Evolutionary conservation across 2,329 filamentous ascomycete species (phyloP).

Genomic region (Albophoma yamanashiensis): DNA sequence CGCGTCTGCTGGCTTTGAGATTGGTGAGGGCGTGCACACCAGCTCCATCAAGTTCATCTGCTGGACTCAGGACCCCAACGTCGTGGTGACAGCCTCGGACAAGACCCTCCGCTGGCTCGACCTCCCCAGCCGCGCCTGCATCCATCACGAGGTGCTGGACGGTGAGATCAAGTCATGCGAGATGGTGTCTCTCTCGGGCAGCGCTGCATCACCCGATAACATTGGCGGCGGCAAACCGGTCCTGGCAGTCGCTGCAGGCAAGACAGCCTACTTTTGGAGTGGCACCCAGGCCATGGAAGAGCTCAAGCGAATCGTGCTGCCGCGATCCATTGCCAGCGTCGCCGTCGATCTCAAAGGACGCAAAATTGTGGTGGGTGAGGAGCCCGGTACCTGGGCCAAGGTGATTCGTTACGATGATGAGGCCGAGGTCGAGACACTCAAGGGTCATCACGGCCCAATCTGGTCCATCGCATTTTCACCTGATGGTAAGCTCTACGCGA

Average conservation of each 20-base stretch:
- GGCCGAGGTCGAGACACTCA: constrained; percentile 80
- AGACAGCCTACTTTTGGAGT: constrained; percentile 86
- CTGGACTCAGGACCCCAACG: constrained; percentile 82
- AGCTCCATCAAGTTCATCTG: constrained; percentile 93
- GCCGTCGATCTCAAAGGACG: constrained; percentile 72
- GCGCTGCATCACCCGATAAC: constrained; percentile 47
- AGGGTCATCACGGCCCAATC: constrained; percentile 93
- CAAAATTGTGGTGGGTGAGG: constrained; percentile 82
- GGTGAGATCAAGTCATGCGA: constrained; percentile 88
- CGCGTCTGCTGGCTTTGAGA: constrained; percentile 65
- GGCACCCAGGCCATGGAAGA: constrained; percentile 57
- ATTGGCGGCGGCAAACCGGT: constrained; percentile 60
- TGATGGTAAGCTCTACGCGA: constrained; percentile 92
- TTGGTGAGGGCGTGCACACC: constrained; percentile 73
- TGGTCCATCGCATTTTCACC: constrained; percentile 95
- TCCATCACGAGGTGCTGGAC: constrained; percentile 69
- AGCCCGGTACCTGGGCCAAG: constrained; percentile 91
- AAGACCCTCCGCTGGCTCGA: constrained; percentile 95
- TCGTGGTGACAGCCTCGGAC: constrained; percentile 84
- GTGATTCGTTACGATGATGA: constrained; percentile 84
- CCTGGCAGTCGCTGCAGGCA: constrained; percentile 86
- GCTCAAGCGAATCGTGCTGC: constrained; percentile 70
- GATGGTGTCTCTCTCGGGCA: constrained; percentile 57
- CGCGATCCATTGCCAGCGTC: constrained; percentile 83
- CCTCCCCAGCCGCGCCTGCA: constrained; percentile 61